These are phyloP conservation scores for Zymoseptoria passerinii DNA, from an alignment of 2,329 filamentous ascomycete genomes.

Conservation along the genomic window DNA sequence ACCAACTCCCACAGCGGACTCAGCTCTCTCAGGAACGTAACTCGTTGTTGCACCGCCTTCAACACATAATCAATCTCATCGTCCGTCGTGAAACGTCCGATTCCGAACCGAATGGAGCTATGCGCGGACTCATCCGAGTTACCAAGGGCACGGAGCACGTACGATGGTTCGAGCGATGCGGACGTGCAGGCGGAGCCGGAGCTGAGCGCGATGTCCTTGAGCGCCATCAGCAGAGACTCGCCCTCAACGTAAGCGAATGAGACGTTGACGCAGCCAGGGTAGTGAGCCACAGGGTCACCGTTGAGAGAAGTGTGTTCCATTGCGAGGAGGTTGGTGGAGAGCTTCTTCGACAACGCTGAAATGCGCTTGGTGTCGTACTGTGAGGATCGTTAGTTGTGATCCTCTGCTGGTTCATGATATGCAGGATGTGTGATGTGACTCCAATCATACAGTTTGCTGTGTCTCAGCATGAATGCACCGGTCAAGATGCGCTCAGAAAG, in stretches of 20 bases:
- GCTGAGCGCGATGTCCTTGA: constrained; percentile 95
- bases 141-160: constrained; percentile 86
- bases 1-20: constrained; percentile 97
- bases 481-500: constrained; percentile 70
- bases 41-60: constrained; percentile 83
- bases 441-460: constrained; percentile 59
- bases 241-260: constrained; percentile 98
- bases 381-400: constrained; percentile 21
- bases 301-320: constrained; percentile 92
- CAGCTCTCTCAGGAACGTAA: constrained; percentile 86
- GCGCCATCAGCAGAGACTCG: constrained; percentile 93
- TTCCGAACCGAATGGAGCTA: constrained; percentile 95
- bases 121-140: constrained; percentile 97
- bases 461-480: constrained; percentile 40
- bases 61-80: constrained; percentile 94
- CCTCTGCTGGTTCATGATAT: neutral
- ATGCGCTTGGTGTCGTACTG: constrained; percentile 91
- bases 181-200: constrained; percentile 97
- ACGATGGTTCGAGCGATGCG: constrained; percentile 90
- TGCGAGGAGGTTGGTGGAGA: constrained; percentile 71
- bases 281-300: constrained; percentile 73
- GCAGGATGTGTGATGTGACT: neutral
- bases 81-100: constrained; percentile 93
- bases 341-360: constrained; percentile 69
- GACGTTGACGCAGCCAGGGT: constrained; percentile 95